Base-by-base conservation (phyloP, 192 early-diverging fungal species). In the Coemansia sp. region DNA sequence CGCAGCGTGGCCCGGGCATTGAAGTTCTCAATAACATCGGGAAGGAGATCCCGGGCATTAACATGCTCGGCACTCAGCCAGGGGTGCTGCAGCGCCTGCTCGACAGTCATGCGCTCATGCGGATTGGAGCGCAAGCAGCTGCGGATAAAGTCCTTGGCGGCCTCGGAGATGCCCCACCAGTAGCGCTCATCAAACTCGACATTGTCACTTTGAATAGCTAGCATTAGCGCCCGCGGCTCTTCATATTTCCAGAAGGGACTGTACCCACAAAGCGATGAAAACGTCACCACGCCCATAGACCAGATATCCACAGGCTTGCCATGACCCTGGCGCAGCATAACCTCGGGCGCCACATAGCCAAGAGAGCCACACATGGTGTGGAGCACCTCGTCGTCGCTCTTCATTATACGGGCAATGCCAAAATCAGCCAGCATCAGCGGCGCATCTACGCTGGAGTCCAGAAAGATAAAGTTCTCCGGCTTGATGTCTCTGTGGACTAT, bases 261-360 rank as follows among this genome's bases (percentile, higher is more conserved):
- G 74, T 92, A 92, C 28, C 90, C 90, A 61, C 89, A 92, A 7
- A 92, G 74, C 80, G 93, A 70, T 28, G 91, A 89, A 64, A 91
- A 95, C 30, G 93, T 88, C 51, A 97, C 89, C 13, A 95, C 84
- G 54, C 94, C 94, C 53, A 95, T 86, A 6, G 89, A 89, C 93
- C 93, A 98, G 62, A 98, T 80, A 69, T 98, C 94, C 2, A 98
- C 93, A 15, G 89, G 70, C 68, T 92, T 91, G 30, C 91, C 88
- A 70, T 98, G 90, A 6, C 88, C 87, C 48, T 83, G 79, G 52
- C 89, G 83, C 50, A 84, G 68, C n/a, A 94, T 68, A 18, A 98
- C 85, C 76, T 98, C 94, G 15, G 87, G 88, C 11, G 89, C 89
- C n/a, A 70, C 85, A 72, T 88, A 92, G 20, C 91, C 91, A 56